A percentile compares a stretch with the other conserved stretches of the same genome.
phyloP scores from a whole-genome alignment of 345 rosid species.

The Euphorbia tirucalli region DNA sequence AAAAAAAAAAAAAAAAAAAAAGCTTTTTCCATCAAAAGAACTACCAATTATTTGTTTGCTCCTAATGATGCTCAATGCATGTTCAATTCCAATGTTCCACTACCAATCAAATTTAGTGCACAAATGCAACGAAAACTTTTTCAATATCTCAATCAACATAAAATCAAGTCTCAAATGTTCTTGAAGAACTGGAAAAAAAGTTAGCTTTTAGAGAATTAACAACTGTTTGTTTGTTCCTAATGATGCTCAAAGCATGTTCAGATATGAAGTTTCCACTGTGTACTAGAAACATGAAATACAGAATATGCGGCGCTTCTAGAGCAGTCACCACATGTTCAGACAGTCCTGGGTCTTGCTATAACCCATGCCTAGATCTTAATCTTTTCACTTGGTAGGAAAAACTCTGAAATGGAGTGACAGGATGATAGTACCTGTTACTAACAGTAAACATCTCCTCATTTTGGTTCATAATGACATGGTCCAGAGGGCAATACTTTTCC shows the following conservation, averaged over 20 bases:
- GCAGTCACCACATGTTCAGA: slow-evolving; percentile 62
- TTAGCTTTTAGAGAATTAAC: too few species aligned
- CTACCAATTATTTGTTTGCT: neutral
- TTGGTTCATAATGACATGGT: slow-evolving; percentile 65
- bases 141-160: neutral
- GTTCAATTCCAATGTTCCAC: too few species aligned
- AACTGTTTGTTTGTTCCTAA: neutral
- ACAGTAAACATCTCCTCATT: slow-evolving; percentile 83
- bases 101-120: neutral
- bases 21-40: neutral
- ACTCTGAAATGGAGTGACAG: neutral
- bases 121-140: neutral
- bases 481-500: slow-evolving; percentile 70
- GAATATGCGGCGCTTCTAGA: slow-evolving; percentile 13
- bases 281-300: neutral
- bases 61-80: neutral
- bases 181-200: neutral
- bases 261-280: neutral
- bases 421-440: slow-evolving; percentile 59
- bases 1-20: neutral
- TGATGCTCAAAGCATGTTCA: neutral
- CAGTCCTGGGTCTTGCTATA: neutral
- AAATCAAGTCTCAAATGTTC: neutral
- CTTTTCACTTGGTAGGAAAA: neutral
- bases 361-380: neutral